Evolutionary conservation across 768 basidiomycete species (phyloP).

Genomic region (Lactarius evosmus): DNA sequence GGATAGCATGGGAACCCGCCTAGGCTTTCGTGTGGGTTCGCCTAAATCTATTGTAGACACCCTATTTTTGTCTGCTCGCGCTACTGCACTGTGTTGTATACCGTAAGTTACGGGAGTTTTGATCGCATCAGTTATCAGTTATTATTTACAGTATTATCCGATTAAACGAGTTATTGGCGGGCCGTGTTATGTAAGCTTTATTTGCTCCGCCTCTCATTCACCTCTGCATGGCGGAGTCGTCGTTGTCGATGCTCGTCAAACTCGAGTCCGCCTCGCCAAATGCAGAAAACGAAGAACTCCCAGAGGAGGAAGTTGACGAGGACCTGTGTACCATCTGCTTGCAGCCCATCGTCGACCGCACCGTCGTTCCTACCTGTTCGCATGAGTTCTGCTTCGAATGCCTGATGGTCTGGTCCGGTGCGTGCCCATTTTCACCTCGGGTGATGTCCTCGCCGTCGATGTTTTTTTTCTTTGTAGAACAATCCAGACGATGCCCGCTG

Average conservation of each 20-base stretch:
- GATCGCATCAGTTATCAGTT: no score
- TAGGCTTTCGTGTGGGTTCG: background rate
- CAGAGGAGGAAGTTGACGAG: conserved; percentile 39
- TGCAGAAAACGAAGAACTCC: background rate
- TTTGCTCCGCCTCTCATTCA: background rate
- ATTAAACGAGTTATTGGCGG: background rate
- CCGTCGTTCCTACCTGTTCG: conserved; percentile 79
- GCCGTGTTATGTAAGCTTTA: background rate
- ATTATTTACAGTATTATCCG: background rate
- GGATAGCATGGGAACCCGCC: no score
- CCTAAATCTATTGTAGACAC: no score
- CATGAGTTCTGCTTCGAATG: conserved; percentile 96
- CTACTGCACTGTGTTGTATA: no score
- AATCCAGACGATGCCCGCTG: conserved; percentile 75
- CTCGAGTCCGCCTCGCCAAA: background rate
- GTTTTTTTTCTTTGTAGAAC: conserved; percentile 42
- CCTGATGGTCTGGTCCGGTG: conserved; percentile 80
- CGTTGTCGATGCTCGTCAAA: conserved; percentile 4
- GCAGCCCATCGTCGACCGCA: conserved; percentile 69
- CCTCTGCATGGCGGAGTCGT: background rate
- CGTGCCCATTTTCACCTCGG: conserved; percentile 29
- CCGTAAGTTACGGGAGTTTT: no score
- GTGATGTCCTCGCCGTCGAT: conserved; percentile 6
- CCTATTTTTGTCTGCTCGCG: no score
- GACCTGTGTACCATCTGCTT: conserved; percentile 86